These are phyloP conservation scores for Isoetes taiwanensis DNA, from an alignment of 75 land plant species.

Conservation along the genomic window DNA sequence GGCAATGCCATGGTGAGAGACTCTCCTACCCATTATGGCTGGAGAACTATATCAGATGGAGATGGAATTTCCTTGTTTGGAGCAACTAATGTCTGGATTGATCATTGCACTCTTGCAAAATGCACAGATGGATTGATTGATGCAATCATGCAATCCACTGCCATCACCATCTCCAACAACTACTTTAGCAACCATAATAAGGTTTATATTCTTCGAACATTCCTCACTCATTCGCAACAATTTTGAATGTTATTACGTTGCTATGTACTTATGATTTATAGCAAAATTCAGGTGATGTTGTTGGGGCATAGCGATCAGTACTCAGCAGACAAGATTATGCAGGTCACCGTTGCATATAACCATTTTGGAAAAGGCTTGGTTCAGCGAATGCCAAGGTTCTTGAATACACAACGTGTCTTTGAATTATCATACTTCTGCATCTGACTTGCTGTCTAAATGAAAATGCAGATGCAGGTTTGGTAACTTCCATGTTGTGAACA, in stretches of 20 bases:
- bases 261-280: background rate
- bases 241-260: background rate
- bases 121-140: constrained; percentile 58
- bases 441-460: no score
- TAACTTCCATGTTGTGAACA: constrained; percentile 22
- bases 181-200: constrained; percentile 49
- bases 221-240: no score
- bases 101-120: constrained; percentile 40
- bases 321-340: constrained; percentile 25
- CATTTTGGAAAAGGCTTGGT: constrained; percentile 36
- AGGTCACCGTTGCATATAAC: constrained; percentile 44
- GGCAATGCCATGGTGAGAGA: constrained; percentile 28
- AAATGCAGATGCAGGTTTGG: constrained; percentile 26
- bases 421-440: background rate
- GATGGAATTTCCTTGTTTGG: constrained; percentile 48
- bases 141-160: constrained; percentile 48
- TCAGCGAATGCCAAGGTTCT: constrained; percentile 53
- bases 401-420: no score
- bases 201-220: constrained; percentile 19
- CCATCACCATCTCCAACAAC: constrained; percentile 51
- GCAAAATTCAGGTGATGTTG: constrained; percentile 28
- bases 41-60: constrained; percentile 38
- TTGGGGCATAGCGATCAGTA: constrained; percentile 34
- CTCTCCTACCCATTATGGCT: constrained; percentile 31
- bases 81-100: constrained; percentile 44